Evolutionary conservation across 108 stramenopile species (phyloP).

Genomic region (Cyclotella cryptica): DNA sequence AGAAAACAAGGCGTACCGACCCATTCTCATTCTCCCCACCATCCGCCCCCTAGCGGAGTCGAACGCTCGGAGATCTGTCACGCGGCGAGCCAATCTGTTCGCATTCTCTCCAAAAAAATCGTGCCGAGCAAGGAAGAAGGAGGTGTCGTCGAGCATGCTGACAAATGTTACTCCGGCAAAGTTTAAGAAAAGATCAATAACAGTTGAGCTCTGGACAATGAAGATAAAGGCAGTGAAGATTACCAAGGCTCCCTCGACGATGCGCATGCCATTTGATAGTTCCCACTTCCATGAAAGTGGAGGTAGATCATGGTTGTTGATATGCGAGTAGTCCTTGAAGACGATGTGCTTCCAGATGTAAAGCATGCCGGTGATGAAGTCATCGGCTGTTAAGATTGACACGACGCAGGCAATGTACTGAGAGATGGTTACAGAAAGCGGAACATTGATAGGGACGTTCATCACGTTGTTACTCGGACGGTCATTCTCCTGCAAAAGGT

Average conservation of each 20-base stretch:
- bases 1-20: too few relatives aligned
- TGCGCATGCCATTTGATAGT: neutral
- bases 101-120: conserved; percentile 2
- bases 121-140: neutral
- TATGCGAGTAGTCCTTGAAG: neutral
- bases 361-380: neutral
- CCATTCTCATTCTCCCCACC: too few relatives aligned
- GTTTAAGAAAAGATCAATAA: conserved; percentile 8
- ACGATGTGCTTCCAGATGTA: neutral
- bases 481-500: neutral
- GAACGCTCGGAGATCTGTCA: too few relatives aligned
- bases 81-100: neutral
- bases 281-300: conserved; percentile 8
- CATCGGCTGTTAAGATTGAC: conserved; percentile 8
- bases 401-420: conserved; percentile 8
- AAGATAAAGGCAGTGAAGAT: neutral
- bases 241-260: neutral
- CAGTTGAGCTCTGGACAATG: conserved; percentile 9
- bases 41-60: too few relatives aligned
- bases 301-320: neutral
- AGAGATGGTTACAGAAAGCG: neutral
- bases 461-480: neutral
- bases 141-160: neutral
- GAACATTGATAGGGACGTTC: conserved; percentile 8
- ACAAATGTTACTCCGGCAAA: conserved; percentile 17